phyloP scores from a whole-genome alignment of 805 yeast genomes.

The Candida takata region DNA sequence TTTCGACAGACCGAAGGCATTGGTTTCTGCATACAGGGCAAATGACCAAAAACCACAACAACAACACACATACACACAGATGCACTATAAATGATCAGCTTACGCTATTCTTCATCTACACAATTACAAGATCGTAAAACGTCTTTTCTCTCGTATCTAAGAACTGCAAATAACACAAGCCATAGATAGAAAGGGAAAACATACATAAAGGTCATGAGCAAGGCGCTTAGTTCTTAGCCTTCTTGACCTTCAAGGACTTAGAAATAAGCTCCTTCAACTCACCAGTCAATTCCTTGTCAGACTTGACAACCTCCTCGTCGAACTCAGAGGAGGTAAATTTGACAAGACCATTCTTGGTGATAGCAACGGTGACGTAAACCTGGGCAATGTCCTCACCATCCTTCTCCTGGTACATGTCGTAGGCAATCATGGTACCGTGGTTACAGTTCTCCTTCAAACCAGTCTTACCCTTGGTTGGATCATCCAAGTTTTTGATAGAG shows the following conservation, averaged over 20 bases:
- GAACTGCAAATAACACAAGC: neutral
- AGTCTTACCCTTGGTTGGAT: conserved; percentile 64
- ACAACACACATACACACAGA: too few species aligned
- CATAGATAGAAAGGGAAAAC: too few species aligned
- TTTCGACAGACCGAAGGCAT: too few species aligned
- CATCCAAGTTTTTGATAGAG: conserved; percentile 56
- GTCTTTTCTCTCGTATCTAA: neutral
- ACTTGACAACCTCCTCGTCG: conserved; percentile 39
- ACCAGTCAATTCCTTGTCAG: conserved; percentile 49
- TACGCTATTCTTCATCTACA: neutral
- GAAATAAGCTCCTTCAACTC: conserved; percentile 39
- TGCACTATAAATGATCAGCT: too few species aligned
- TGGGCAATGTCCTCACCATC: conserved; percentile 63
- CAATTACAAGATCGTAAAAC: neutral
- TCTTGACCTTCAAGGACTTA: conserved; percentile 44
- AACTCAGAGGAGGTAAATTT: conserved; percentile 54
- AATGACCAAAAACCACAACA: too few species aligned
- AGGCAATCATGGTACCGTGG: conserved; percentile 61
- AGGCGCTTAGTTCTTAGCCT: conserved; percentile 25
- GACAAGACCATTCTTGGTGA: conserved; percentile 66
- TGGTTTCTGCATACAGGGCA: too few species aligned
- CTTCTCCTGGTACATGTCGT: conserved; percentile 62
- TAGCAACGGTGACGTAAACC: conserved; percentile 66
- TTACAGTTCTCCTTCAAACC: conserved; percentile 67
- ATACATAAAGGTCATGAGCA: too few species aligned